Evolutionary conservation across 306 rosid genomes (phyloP).

Genomic region (Phaseolus lunatus): DNA sequence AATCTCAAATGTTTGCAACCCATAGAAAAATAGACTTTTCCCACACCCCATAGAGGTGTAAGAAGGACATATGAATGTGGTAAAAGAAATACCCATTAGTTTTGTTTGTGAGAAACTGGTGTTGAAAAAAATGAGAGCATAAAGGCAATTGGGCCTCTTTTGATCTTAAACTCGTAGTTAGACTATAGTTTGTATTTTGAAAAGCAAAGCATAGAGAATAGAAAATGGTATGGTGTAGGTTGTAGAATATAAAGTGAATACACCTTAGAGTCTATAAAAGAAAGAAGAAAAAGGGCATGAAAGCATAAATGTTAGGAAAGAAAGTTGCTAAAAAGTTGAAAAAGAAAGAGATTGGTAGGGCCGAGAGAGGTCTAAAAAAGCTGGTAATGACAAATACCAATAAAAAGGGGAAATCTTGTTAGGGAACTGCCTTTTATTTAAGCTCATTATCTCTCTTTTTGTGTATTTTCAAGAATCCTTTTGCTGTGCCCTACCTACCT

Average conservation of each 20-base stretch:
- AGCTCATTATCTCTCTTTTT: conserved; percentile 35
- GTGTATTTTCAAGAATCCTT: conserved; percentile 42
- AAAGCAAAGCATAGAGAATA: not conserved
- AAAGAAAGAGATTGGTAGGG: conserved; percentile 11
- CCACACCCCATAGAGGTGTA: too few relatives aligned
- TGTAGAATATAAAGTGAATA: too few relatives aligned
- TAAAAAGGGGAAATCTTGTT: conserved; percentile 54
- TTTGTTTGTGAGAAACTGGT: too few relatives aligned
- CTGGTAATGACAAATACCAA: conserved; percentile 58
- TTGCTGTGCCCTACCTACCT: conserved; percentile 23
- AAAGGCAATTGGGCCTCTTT: not conserved
- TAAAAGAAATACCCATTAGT: too few relatives aligned
- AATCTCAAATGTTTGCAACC: too few relatives aligned
- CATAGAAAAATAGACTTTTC: too few relatives aligned
- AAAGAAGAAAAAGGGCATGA: too few relatives aligned
- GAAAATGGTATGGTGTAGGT: not conserved
- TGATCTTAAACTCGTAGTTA: not conserved
- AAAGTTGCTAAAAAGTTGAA: conserved; percentile 34
- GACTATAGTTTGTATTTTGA: not conserved
- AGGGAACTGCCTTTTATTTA: conserved; percentile 22
- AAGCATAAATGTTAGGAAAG: not conserved
- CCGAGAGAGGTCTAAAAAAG: conserved; percentile 56
- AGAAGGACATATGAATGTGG: too few relatives aligned
- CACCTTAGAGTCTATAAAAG: too few relatives aligned
- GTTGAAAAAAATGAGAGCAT: too few relatives aligned